Conservation (phyloP, 192 early-diverging fungal species). For the Neocallimastix lanati region DNA sequence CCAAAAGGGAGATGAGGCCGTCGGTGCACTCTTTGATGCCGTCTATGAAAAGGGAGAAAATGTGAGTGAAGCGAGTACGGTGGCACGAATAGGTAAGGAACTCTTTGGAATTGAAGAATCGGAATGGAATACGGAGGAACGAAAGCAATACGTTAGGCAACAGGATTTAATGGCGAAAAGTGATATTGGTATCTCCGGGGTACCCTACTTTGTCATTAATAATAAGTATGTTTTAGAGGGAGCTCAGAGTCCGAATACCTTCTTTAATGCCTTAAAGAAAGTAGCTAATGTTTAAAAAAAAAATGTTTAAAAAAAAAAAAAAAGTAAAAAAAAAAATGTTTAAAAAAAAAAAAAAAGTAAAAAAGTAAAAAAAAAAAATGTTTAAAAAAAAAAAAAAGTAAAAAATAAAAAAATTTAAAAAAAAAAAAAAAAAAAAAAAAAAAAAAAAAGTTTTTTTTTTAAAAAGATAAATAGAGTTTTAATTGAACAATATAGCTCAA, state of each 20-base stretch:
- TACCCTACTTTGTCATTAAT: neutral
- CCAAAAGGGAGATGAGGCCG: neutral
- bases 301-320: too few species aligned
- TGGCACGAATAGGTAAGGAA: neutral
- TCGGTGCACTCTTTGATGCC: neutral
- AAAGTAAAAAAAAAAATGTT: too few species aligned
- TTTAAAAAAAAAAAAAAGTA: too few species aligned
- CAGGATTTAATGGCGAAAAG: neutral
- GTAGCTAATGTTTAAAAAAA: neutral
- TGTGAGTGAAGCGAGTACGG: neutral
- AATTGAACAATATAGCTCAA: too few species aligned
- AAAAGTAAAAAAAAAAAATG: too few species aligned
- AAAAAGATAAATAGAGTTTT: too few species aligned
- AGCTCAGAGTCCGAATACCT: neutral
- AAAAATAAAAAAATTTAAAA: too few species aligned
- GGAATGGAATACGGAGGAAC: neutral
- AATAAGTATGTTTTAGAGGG: neutral
- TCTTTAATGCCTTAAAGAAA: neutral
- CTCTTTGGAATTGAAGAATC: neutral
- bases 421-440: too few species aligned
- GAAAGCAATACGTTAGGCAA: neutral
- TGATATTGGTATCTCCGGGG: neutral
- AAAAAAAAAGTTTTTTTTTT: too few species aligned
- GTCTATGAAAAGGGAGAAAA: neutral
- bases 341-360: too few species aligned